These are phyloP conservation scores for Clonostachys byssicola DNA, from an alignment of 2,329 filamentous ascomycete genomes.

Conservation along the genomic window DNA sequence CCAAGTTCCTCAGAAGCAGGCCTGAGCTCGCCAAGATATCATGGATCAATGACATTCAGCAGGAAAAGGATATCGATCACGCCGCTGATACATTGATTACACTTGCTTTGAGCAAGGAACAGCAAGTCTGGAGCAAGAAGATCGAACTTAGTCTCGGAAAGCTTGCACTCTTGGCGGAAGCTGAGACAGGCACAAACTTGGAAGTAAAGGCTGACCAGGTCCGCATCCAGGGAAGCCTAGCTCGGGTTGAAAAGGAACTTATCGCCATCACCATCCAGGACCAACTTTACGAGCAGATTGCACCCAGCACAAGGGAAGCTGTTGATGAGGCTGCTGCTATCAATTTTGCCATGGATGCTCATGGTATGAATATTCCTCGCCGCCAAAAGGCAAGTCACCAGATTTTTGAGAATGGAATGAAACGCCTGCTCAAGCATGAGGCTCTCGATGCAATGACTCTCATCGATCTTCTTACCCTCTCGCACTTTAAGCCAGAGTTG, in stretches of 20 bases:
- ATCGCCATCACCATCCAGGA: constrained; percentile 77
- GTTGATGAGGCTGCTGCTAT: constrained; percentile 78
- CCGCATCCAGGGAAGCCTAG: constrained; percentile 36
- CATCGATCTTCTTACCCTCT: constrained; percentile 77
- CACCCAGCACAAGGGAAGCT: constrained; percentile 62
- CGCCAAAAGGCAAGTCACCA: constrained; percentile 63
- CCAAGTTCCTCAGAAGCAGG: constrained; percentile 70
- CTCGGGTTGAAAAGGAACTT: constrained; percentile 58
- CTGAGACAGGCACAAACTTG: constrained; percentile 24
- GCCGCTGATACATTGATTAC: constrained; percentile 69
- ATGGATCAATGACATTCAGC: constrained; percentile 91
- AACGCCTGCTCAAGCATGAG: constrained; percentile 66
- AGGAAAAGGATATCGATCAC: constrained; percentile 68
- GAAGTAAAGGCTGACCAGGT: constrained; percentile 28
- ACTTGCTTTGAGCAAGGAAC: constrained; percentile 68
- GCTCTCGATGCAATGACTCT: constrained; percentile 62
- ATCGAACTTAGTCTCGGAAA: constrained; percentile 89
- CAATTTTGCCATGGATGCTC: constrained; percentile 70
- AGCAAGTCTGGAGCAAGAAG: constrained; percentile 87
- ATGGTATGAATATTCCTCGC: constrained; percentile 49
- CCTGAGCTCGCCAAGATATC: constrained; percentile 72
- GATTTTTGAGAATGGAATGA: constrained; percentile 67
- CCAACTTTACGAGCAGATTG: constrained; percentile 66
- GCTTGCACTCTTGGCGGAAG: constrained; percentile 67
- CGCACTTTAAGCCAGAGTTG: constrained; percentile 37